These are phyloP conservation scores for Tephrocybe rancida DNA, from an alignment of 768 basidiomycete genomes.

Conservation along the genomic window DNA sequence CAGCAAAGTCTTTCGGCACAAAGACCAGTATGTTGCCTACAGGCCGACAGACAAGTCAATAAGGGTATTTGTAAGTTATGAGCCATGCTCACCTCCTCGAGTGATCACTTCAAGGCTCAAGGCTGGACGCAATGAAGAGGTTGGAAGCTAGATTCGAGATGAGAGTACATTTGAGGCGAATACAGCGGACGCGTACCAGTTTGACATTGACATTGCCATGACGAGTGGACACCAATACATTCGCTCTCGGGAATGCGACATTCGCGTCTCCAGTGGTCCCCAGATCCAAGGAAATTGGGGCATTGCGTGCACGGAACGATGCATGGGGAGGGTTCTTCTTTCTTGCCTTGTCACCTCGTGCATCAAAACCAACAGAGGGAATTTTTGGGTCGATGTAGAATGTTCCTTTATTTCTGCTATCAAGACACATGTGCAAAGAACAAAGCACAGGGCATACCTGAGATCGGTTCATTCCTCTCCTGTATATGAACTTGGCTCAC, in stretches of 20 bases:
- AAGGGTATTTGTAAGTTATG: not conserved
- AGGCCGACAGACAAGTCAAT: not conserved
- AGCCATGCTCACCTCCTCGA: conserved; percentile 30
- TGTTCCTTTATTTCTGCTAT: conserved; percentile 30
- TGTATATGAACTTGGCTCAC: conserved; percentile 17
- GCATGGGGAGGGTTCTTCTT: conserved; percentile 35
- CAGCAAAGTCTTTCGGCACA: conserved; percentile 28
- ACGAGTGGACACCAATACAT: conserved; percentile 36
- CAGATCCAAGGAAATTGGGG: conserved; percentile 37
- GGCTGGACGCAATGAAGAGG: conserved; percentile 31
- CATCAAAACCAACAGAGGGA: conserved; percentile 25
- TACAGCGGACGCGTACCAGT: conserved; percentile 30
- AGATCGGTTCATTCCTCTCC: conserved; percentile 6
- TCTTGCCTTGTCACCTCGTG: conserved; percentile 24
- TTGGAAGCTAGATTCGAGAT: conserved; percentile 28
- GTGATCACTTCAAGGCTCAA: conserved; percentile 39
- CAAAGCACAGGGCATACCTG: not conserved
- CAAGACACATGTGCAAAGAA: not conserved
- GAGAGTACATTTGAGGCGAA: not conserved
- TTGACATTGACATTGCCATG: conserved; percentile 41
- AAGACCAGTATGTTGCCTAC: conserved; percentile 28
- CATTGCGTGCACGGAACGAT: conserved; percentile 44
- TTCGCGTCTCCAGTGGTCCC: conserved; percentile 37
- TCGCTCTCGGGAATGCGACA: conserved; percentile 29
- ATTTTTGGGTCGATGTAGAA: conserved; percentile 42